Conservation (phyloP, 1,139 yeast species). For the Sugiyamaella pinicola region DNA sequence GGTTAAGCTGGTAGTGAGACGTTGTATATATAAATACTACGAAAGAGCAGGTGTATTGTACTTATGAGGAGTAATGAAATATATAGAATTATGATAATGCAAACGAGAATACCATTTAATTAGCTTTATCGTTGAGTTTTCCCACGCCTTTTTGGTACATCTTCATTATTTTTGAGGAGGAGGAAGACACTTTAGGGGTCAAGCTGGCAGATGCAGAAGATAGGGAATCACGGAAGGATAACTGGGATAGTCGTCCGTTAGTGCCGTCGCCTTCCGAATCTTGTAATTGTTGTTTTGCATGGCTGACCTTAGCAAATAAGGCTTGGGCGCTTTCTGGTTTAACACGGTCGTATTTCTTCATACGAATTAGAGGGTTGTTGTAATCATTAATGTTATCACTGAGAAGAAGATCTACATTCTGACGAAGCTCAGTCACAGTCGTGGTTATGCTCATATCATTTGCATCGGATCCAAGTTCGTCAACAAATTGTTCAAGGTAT, state of each 20-base stretch:
- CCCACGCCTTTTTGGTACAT: constrained; percentile 32
- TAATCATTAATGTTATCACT: constrained; percentile 55
- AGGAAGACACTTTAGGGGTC: constrained; percentile 20
- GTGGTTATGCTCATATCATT: constrained; percentile 43
- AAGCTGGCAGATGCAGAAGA: constrained; percentile 10
- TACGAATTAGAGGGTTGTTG: constrained; percentile 55
- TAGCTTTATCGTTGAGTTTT: constrained; percentile 28
- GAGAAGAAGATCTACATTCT: constrained; percentile 57
- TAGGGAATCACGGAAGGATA: constrained; percentile 16
- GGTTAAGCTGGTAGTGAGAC: background rate
- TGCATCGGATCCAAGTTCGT: constrained; percentile 44
- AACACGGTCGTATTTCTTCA: constrained; percentile 62
- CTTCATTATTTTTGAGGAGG: constrained; percentile 30
- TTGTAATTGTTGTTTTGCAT: constrained; percentile 27
- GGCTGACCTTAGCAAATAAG: constrained; percentile 48
- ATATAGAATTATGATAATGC: background rate
- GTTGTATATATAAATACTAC: too few species aligned
- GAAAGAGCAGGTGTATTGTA: background rate
- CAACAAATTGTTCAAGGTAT: constrained; percentile 58
- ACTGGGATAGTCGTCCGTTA: constrained; percentile 11
- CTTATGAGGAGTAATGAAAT: background rate
- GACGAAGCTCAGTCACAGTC: constrained; percentile 62
- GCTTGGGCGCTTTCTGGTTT: constrained; percentile 59
- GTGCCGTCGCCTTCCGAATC: constrained; percentile 2
- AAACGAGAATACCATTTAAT: constrained; percentile 1